Conservation (phyloP, 176 grass and related monocot genomes). For the Poa annua region DNA sequence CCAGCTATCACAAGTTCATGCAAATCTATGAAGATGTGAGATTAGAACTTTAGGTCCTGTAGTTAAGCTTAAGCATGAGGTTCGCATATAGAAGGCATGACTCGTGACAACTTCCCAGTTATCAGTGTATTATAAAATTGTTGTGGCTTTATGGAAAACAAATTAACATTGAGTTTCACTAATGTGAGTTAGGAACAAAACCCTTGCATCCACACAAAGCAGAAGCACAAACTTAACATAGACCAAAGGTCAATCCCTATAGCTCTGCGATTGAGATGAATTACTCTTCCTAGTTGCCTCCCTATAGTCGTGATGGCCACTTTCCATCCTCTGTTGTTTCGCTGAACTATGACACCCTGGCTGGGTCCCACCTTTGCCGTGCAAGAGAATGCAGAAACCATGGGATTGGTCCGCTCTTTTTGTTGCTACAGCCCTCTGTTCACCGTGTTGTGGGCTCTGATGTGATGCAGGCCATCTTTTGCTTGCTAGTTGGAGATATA, state of each 20-base stretch:
- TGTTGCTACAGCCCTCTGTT: neutral
- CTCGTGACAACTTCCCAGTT: neutral
- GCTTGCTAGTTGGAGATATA: neutral
- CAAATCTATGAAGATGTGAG: neutral
- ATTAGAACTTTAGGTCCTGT: neutral
- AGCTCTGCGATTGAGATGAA: neutral
- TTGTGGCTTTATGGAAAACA: neutral
- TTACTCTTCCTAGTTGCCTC: neutral
- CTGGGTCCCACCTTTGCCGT: neutral
- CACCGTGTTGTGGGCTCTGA: neutral
- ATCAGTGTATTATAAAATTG: neutral
- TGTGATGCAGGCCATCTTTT: neutral
- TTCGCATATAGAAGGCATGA: neutral
- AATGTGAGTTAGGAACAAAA: neutral
- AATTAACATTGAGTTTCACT: neutral
- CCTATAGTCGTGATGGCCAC: neutral
- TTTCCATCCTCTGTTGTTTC: neutral
- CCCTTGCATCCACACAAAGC: neutral
- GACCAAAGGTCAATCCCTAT: neutral
- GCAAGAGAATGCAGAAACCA: neutral
- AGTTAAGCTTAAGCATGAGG: constrained; percentile 6
- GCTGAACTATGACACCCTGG: neutral
- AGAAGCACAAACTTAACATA: neutral
- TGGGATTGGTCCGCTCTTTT: neutral
- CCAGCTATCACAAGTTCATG: constrained; percentile 1